Evolutionary conservation across 805 yeast species (phyloP).

Genomic region (Zygosaccharomyces siamensis): DNA sequence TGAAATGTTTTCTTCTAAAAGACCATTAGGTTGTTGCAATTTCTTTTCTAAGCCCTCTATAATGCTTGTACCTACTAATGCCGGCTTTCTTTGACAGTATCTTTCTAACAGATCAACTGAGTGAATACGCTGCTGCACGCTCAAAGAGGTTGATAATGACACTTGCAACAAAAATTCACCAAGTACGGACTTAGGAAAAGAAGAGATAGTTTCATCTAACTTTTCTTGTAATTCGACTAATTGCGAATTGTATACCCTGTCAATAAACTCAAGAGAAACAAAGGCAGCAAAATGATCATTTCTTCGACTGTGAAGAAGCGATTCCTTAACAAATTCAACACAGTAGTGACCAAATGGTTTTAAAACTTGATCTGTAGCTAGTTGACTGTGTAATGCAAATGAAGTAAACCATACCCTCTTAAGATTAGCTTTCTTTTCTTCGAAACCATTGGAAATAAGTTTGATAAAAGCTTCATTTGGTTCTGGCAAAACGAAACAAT

Average conservation of each 20-base stretch:
- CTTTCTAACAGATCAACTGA: slow-evolving; percentile 34
- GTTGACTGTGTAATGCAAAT: slow-evolving; percentile 27
- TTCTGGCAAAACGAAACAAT: slow-evolving; percentile 35
- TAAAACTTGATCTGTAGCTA: slow-evolving; percentile 39
- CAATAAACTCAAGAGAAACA: slow-evolving; percentile 24
- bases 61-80: slow-evolving; percentile 41
- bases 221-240: slow-evolving; percentile 8
- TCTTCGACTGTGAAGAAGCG: slow-evolving; percentile 38
- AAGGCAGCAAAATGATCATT: slow-evolving; percentile 36
- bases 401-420: slow-evolving; percentile 64
- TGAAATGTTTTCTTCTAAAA: slow-evolving; percentile 22
- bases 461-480: slow-evolving; percentile 27
- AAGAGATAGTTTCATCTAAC: slow-evolving; percentile 9
- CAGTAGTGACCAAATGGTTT: slow-evolving; percentile 25
- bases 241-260: slow-evolving; percentile 13
- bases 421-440: slow-evolving; percentile 57
- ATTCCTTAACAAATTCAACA: slow-evolving; percentile 32
- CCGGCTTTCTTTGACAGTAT: slow-evolving; percentile 37
- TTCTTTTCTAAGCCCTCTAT: slow-evolving; percentile 40
- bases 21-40: slow-evolving; percentile 15
- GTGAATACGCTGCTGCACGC: slow-evolving; percentile 34
- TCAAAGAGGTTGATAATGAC: slow-evolving; percentile 40
- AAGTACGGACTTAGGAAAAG: slow-evolving; percentile 11
- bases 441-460: slow-evolving; percentile 52
- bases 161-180: slow-evolving; percentile 51